phyloP scores from a whole-genome alignment of 306 rosid species.

The Casuarina cunninghamiana region DNA sequence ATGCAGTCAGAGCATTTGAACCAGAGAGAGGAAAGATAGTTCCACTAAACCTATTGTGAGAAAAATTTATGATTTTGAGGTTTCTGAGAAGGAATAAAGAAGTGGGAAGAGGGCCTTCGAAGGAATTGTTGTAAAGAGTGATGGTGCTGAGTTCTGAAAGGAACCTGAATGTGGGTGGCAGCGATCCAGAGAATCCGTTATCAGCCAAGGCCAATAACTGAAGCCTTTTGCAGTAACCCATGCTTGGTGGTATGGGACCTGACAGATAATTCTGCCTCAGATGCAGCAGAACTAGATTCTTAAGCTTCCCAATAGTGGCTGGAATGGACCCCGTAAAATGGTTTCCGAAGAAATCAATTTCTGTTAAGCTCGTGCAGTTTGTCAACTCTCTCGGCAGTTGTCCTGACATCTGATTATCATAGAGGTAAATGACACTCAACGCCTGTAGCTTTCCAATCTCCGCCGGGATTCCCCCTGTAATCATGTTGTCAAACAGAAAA shows the following conservation, averaged over 20 bases:
- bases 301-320: constrained; percentile 70
- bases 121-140: constrained; percentile 93
- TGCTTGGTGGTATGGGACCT: constrained; percentile 88
- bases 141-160: constrained; percentile 69
- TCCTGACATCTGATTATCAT: constrained; percentile 90
- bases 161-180: constrained; percentile 78
- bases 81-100: constrained; percentile 70
- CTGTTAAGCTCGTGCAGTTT: constrained; percentile 69
- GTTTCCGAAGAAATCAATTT: constrained; percentile 86
- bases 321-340: constrained; percentile 82
- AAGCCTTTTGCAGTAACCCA: constrained; percentile 82
- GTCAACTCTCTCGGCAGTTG: constrained; percentile 74
- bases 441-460: constrained; percentile 77
- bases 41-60: constrained; percentile 80
- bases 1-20: constrained; percentile 52
- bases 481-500: constrained; percentile 65
- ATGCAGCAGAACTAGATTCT: constrained; percentile 74
- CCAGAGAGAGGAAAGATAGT: constrained; percentile 71
- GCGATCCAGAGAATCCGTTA: constrained; percentile 76
- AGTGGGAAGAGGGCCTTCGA: constrained; percentile 81
- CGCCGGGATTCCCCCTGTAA: constrained; percentile 65
- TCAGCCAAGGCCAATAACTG: constrained; percentile 86
- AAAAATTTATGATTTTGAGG: constrained; percentile 77
- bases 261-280: constrained; percentile 84
- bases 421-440: constrained; percentile 63